Evolutionary conservation across 345 rosid species (phyloP).

Genomic region (Citrus sp.): DNA sequence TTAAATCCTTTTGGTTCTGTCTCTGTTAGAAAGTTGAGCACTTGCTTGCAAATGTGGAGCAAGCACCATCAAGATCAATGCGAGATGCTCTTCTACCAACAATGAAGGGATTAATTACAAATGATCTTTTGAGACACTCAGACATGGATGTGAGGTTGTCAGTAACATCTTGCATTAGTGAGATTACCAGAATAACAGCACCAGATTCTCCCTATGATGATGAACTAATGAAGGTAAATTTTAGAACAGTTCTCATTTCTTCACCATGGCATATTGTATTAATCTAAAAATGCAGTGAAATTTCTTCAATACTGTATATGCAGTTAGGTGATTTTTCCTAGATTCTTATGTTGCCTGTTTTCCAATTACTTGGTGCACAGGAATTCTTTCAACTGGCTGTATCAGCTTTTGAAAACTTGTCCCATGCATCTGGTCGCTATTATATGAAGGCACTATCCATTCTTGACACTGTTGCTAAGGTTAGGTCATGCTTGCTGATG

Average conservation of each 20-base stretch:
- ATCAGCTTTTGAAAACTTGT: slow-evolving; percentile 53
- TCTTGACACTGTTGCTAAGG: slow-evolving; percentile 64
- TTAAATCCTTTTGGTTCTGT: slow-evolving; percentile 8
- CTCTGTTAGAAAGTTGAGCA: slow-evolving; percentile 49
- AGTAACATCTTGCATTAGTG: slow-evolving; percentile 66
- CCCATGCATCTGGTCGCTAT: slow-evolving; percentile 44
- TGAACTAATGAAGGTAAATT: slow-evolving; percentile 63
- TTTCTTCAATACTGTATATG: neutral
- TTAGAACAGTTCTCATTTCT: slow-evolving; percentile 6
- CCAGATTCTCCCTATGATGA: slow-evolving; percentile 73
- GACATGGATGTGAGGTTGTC: slow-evolving; percentile 58
- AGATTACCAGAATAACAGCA: slow-evolving; percentile 75
- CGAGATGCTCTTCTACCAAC: slow-evolving; percentile 46
- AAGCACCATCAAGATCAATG: slow-evolving; percentile 47
- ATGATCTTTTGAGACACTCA: slow-evolving; percentile 47
- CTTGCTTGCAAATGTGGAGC: slow-evolving; percentile 59
- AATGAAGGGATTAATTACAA: slow-evolving; percentile 61
- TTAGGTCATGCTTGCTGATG: slow-evolving; percentile 72
- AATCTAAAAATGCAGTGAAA: neutral
- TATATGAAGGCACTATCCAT: slow-evolving; percentile 57
- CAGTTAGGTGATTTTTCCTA: slow-evolving; percentile 1
- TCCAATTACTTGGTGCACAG: slow-evolving; percentile 36
- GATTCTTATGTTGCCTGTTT: slow-evolving; percentile 2
- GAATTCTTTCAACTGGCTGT: slow-evolving; percentile 57
- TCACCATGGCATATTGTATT: neutral